These are phyloP conservation scores for Juglanconis juglandina DNA, from an alignment of 2,329 filamentous ascomycete species.

Conservation along the genomic window DNA sequence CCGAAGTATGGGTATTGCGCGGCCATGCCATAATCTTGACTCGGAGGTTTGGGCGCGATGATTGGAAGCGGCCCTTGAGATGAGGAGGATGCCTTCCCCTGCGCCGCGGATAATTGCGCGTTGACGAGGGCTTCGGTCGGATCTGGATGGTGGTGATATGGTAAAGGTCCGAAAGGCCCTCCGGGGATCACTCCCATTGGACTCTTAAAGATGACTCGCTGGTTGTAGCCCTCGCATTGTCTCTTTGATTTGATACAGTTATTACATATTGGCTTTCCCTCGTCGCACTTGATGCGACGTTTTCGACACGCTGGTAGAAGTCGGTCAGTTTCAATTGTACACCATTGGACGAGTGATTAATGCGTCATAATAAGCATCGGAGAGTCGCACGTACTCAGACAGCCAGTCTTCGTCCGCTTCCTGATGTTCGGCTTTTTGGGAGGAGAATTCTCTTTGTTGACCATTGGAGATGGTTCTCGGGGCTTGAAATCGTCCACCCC, in stretches of 20 bases:
- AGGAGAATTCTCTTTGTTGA: conserved; percentile 38
- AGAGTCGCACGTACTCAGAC: conserved; percentile 63
- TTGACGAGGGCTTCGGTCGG: conserved; percentile 45
- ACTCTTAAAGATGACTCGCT: conserved; percentile 76
- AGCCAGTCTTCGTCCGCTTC: conserved; percentile 87
- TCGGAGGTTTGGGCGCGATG: conserved; percentile 52
- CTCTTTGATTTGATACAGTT: conserved; percentile 87
- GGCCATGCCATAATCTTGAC: conserved; percentile 31
- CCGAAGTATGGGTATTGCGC: conserved; percentile 28
- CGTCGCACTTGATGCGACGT: conserved; percentile 94
- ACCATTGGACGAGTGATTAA: too few species aligned
- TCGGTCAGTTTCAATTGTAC: conserved; percentile 9
- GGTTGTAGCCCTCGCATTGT: conserved; percentile 78
- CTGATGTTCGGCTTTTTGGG: conserved; percentile 48
- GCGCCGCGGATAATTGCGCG: conserved; percentile 38
- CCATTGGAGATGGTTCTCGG: conserved; percentile 31
- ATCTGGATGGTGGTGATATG: conserved; percentile 38
- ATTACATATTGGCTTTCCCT: conserved; percentile 75
- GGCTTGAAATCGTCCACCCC: conserved; percentile 27
- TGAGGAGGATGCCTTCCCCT: conserved; percentile 36
- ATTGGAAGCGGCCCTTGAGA: conserved; percentile 35
- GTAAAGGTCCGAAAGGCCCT: conserved; percentile 41
- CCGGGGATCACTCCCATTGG: conserved; percentile 58
- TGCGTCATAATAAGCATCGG: not conserved
- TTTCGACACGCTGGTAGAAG: conserved; percentile 72